Conservation (phyloP, 2,329 filamentous ascomycete species). For the Aspergillus awamori region DNA sequence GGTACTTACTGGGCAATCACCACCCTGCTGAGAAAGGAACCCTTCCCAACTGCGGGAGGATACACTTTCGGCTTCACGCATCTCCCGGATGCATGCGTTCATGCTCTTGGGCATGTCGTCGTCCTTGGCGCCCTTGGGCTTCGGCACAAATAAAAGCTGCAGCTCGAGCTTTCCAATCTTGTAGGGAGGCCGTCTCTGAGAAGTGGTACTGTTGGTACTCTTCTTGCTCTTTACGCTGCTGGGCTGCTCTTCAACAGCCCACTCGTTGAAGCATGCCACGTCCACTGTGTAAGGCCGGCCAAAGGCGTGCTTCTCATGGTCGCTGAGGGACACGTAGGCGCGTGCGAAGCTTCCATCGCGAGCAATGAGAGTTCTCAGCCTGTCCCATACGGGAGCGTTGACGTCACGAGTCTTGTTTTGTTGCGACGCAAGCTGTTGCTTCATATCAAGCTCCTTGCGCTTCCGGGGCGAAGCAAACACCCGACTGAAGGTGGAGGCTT, state of each 20-base stretch:
- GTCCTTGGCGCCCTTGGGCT: slow-evolving; percentile 81
- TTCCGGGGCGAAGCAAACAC: slow-evolving; percentile 96
- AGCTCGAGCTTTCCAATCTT: slow-evolving; percentile 92
- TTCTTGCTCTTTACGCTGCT: slow-evolving; percentile 96
- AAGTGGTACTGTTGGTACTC: slow-evolving; percentile 58
- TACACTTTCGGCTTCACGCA: slow-evolving; percentile 84
- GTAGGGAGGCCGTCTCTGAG: slow-evolving; percentile 82
- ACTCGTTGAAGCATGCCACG: slow-evolving; percentile 96
- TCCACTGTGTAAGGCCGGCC: slow-evolving; percentile 86
- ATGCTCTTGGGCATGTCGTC: slow-evolving; percentile 99
- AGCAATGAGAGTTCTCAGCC: slow-evolving; percentile 81
- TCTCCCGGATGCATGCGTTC: slow-evolving; percentile 91
- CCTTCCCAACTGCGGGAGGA: slow-evolving; percentile 81
- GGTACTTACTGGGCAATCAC: slow-evolving; percentile 86
- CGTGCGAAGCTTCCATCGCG: slow-evolving; percentile 93
- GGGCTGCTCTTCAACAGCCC: slow-evolving; percentile 83
- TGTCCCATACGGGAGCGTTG: slow-evolving; percentile 68
- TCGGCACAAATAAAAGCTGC: slow-evolving; percentile 91
- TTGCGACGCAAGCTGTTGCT: slow-evolving; percentile 80
- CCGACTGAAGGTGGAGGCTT: slow-evolving; percentile 86
- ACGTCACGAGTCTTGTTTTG: slow-evolving; percentile 68
- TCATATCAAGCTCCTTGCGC: slow-evolving; percentile 88
- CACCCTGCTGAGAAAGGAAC: slow-evolving; percentile 91
- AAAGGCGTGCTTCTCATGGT: slow-evolving; percentile 85
- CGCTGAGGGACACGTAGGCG: slow-evolving; percentile 89